Base-by-base conservation (phyloP, 176 grass and related monocot genomes). In the Carex scoparia region DNA sequence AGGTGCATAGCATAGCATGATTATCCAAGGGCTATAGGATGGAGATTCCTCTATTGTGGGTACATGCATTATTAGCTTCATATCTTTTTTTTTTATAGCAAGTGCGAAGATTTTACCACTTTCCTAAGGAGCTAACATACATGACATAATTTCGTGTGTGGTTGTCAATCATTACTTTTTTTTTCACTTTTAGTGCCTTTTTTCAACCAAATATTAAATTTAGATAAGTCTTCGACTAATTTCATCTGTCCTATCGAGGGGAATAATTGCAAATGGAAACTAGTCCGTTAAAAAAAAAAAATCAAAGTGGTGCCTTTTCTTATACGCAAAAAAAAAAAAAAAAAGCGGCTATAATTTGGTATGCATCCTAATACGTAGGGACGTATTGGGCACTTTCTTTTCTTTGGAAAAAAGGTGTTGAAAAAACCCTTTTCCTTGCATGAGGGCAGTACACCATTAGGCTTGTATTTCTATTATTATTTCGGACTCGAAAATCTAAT, bases 1-100 rank as follows among this genome's bases (percentile, higher is more conserved):
- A 82, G 80, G 18, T 82, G 61, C n/a, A 42, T 51, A 67, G 38
- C n/a, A 42, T 51, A 67, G 38, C 80, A 82, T 82, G 80, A 65
- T 49, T 82, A 82, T 65, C 71, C 14, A 51, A 53, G 16, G 4
- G 59, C 61, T 3, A 48, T 82, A 66, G 10, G 61, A 65, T 31
- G 40, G n/a, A 82, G 80, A 67, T 82, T 67, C 61, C 80, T 82
- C 54, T 57, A 79, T 60, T 60, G 42, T 82, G 48, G 57, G 28
- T 38, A 54, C 27, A 40, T 64, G 18, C 80, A 48, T 65, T 48
- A 82, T 75, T 53, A 53, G 48, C 48, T 54, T 65, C 3, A 2
- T 46, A 82, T 82, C 37, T 67, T 82, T 82, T 62, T 62, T 82
- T 42, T 30, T n/a, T 64, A 82, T 65, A 31, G 18, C 61, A 66